Evolutionary conservation across 176 grass and related monocot species (phyloP).

Genomic region (Hordeum marinum): DNA sequence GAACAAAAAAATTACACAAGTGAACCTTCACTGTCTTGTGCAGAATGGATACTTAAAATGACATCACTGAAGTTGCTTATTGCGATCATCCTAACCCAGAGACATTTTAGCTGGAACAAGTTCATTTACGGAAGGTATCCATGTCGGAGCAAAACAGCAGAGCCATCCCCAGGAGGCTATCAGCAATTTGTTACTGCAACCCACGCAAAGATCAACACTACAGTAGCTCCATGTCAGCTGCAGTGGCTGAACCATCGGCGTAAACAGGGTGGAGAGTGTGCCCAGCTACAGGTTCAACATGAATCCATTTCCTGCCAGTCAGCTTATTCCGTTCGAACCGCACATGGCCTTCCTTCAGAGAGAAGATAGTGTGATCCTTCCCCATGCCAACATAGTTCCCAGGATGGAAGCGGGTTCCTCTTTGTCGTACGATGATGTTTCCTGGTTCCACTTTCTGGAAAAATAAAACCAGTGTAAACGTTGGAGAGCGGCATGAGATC

Average conservation of each 20-base stretch:
- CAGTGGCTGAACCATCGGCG: neutral
- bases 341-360: conserved; percentile 75
- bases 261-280: conserved; percentile 74
- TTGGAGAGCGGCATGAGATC: neutral
- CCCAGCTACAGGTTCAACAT: conserved; percentile 62
- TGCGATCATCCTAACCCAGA: neutral
- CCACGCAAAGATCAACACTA: neutral
- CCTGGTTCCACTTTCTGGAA: conserved; percentile 54
- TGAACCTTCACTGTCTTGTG: no score
- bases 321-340: conserved; percentile 81
- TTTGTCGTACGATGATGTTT: conserved; percentile 83
- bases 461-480: neutral
- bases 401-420: conserved; percentile 73
- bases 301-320: conserved; percentile 75
- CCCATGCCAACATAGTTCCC: conserved; percentile 84
- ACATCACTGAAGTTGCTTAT: neutral
- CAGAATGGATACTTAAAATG: neutral
- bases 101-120: neutral
- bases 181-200: neutral
- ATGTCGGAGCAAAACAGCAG: neutral
- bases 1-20: no score
- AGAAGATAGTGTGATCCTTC: conserved; percentile 78
- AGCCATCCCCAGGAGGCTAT: neutral
- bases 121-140: neutral
- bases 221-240: conserved; percentile 19